Evolutionary conservation across 495 filamentous ascomycete species (phyloP), one percentile per base, ranked within the genome.

Genomic region (Barbatosphaeria neglecta): DNA sequence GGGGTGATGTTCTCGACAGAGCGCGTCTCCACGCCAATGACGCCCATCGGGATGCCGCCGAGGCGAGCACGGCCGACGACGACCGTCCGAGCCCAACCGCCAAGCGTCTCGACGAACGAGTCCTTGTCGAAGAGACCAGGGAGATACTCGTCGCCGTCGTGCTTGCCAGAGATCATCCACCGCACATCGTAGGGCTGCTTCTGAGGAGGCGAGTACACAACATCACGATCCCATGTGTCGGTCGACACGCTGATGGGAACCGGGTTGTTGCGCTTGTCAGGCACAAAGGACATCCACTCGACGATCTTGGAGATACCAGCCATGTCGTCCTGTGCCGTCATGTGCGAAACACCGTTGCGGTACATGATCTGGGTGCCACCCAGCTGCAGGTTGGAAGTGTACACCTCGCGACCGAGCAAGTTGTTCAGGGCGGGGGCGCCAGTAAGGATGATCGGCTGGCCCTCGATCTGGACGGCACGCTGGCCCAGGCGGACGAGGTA

Each of bases 331-430:
- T 82, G 86, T 60, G 92, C 92, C 50, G 90, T 96, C 83, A 97
- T 86, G 71, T 98, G 92, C 8, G 93, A 97, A 22, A 98, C 93
- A 77, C 92, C 92, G 62, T 98, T 98, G 71, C 83, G 90, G 79
- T 98, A 97, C 92, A 98, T 98, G 76, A 98, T 98, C 70, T 98
- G 92, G 35, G 92, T 97, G 55, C 92, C 92, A 80, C 92, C 92
- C 50, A 98, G 85, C 73, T 98, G 92, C 50, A 98, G 67, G 76
- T 98, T 98, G 27, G 92, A 97, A 39, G 92, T 95, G 75, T 98
- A 98, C 16, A 98, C 90, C 69, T 98, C 93, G 51, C 92, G 86
- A 35, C 92, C 92, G 43, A 98, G 83, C 54, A 98, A 74, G 74
- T 96, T 98, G 80, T 98, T 98, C 67, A 98, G 84, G 45, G 92